Conservation (phyloP, 768 basidiomycete species). For the Strobilomyces echinocephalus region DNA sequence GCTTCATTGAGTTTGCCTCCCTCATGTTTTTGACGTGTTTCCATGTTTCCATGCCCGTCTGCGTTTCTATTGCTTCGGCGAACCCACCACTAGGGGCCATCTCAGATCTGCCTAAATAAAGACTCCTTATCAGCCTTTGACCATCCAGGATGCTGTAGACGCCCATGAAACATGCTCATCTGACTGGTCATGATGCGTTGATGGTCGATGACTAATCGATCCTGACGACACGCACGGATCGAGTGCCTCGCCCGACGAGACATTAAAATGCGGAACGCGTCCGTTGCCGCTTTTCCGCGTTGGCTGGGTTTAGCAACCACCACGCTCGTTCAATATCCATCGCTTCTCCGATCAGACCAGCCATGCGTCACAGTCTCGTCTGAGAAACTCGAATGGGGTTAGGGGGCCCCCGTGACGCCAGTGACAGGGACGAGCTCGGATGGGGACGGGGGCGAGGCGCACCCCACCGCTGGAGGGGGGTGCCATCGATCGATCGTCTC, state of each 20-base stretch:
- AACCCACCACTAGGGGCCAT: conserved; percentile 24
- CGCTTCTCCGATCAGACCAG: conserved; percentile 16
- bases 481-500: background rate
- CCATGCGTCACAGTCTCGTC: conserved; percentile 10
- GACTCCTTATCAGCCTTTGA: conserved; percentile 28
- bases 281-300: conserved; percentile 24
- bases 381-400: conserved; percentile 16
- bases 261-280: conserved; percentile 15
- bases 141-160: conserved; percentile 11
- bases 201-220: conserved; percentile 15
- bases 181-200: conserved; percentile 10
- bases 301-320: conserved; percentile 3
- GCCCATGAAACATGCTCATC: conserved; percentile 13
- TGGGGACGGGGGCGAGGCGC: background rate
- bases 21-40: conserved; percentile 28
- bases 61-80: conserved; percentile 16
- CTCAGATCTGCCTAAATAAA: conserved; percentile 22
- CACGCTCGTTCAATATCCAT: background rate
- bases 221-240: conserved; percentile 13
- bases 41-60: conserved; percentile 13
- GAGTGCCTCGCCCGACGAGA: background rate
- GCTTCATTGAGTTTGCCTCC: conserved; percentile 14
- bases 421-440: conserved; percentile 6
- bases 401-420: background rate
- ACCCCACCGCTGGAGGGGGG: background rate